Evolutionary conservation across 352 stramenopile species (phyloP), one percentile per base, ranked within the genome.

Genomic region (Phytophthora nicotianae): DNA sequence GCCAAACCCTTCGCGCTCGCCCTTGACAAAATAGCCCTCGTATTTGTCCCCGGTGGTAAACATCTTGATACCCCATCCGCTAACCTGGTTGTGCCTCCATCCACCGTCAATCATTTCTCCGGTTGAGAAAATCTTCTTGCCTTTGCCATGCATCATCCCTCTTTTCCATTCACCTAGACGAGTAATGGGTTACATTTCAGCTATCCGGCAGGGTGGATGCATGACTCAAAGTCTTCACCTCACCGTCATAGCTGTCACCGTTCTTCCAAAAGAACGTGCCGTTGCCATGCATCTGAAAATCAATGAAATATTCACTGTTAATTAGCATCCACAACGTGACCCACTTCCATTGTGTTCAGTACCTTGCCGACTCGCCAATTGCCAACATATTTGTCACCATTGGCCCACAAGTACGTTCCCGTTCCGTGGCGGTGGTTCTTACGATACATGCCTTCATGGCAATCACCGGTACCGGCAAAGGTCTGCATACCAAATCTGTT

Each of bases 321-420:
- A 27, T 62, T 52, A 67, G 40, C 16, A 33, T 33, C 27, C 27
- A 33, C 27, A 33, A 33, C 27, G 5, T 13, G 27, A 47, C 11
- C 35, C 17, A 23, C 20, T 23, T 1, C 8, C 5, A 19, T n/a
- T 38, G 9, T 41, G n/a, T 10, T 17, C 27, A 57, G 37, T 57
- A 91, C 86, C 75, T 90, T 90, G 45, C 86, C 86, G 16, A 87
- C 73, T 38, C 83, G 80, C 73, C 86, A 97, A 62, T 94, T 80
- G 7, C 89, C 89, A 14, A 95, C 77, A 63, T 95, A 97, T 62
- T 93, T 95, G 72, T 97, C 89, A 1, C 89, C 89, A 60, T 97
- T 97, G 2, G 85, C 69, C 89, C 89, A 97, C 40, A 95, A 68
- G 48, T 94, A 97, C 41, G 86, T 95, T 16, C 87, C 87, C 50